Conservation (phyloP, 352 stramenopile species). For the Globisporangium orthogonon region DNA sequence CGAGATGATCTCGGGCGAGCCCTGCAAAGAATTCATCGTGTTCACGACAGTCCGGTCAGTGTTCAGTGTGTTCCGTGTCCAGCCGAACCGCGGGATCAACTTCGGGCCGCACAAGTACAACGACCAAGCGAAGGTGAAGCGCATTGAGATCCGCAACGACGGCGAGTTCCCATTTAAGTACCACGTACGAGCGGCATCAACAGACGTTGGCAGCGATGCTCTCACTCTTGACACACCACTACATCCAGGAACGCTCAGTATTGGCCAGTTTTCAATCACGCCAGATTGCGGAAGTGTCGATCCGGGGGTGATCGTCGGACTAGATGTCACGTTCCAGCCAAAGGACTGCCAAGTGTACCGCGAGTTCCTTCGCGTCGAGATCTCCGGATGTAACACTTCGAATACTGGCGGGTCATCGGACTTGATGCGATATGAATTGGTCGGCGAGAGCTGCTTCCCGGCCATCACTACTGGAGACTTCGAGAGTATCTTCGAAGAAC, state of each 20-base stretch:
- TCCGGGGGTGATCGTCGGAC: conserved; percentile 58
- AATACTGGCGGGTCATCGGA: conserved; percentile 22
- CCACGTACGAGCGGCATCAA: conserved; percentile 23
- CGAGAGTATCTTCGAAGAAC: conserved; percentile 93
- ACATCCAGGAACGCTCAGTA: conserved; percentile 23
- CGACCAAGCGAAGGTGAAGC: conserved; percentile 61
- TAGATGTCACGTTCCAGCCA: conserved; percentile 84
- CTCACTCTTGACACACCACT: conserved; percentile 39
- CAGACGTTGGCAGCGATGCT: conserved; percentile 1
- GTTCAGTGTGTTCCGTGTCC: conserved; percentile 82
- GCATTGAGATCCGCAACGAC: conserved; percentile 91
- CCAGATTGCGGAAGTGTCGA: conserved; percentile 78
- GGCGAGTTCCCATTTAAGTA: conserved; percentile 92
- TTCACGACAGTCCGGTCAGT: conserved; percentile 70
- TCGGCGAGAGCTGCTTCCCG: conserved; percentile 92
- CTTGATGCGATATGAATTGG: conserved; percentile 76
- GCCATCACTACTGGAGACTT: conserved; percentile 85
- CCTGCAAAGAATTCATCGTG: conserved; percentile 86
- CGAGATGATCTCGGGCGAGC: conserved; percentile 89
- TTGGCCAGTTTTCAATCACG: conserved; percentile 79
- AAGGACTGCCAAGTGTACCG: conserved; percentile 66
- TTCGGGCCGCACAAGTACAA: conserved; percentile 92
- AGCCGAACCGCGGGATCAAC: conserved; percentile 88
- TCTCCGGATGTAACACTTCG: conserved; percentile 64
- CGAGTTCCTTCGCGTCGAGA: conserved; percentile 60